phyloP scores from a whole-genome alignment of 129 eudicot species.

The Flaveria bidentis region DNA sequence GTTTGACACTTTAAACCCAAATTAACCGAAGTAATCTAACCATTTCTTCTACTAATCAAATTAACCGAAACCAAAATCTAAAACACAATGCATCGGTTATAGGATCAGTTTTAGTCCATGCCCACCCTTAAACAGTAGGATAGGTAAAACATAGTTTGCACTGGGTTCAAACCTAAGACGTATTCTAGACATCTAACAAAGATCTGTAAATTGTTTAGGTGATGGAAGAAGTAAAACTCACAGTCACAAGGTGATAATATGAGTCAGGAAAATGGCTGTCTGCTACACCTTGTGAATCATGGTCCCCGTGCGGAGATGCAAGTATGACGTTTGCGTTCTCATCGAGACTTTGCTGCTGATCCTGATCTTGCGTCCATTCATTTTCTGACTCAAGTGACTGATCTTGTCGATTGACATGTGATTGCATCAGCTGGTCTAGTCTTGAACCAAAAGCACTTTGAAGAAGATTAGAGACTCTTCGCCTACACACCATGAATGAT shows the following conservation, averaged over 20 bases:
- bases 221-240: conserved; percentile 37
- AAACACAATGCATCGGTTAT: too few relatives aligned
- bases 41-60: too few relatives aligned
- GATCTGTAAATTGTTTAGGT: neutral
- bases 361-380: conserved; percentile 48
- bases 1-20: too few relatives aligned
- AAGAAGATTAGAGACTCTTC: conserved; percentile 91
- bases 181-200: neutral
- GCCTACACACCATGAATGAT: conserved; percentile 47
- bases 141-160: too few relatives aligned
- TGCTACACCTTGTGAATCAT: conserved; percentile 1
- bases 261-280: conserved; percentile 34
- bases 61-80: too few relatives aligned
- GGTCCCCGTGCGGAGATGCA: conserved; percentile 27
- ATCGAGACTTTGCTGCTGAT: conserved; percentile 38
- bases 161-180: neutral
- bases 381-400: conserved; percentile 42
- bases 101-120: too few relatives aligned
- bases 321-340: conserved; percentile 34
- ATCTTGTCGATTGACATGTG: conserved; percentile 66
- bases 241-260: conserved; percentile 37
- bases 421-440: conserved; percentile 73
- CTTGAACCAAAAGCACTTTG: conserved; percentile 81
- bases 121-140: too few relatives aligned
- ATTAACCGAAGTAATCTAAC: too few relatives aligned